A percentile compares a stretch with the other conserved stretches of the same genome.
These are phyloP conservation scores for Phytopythium sindhum DNA, from an alignment of 352 stramenopile genomes.

Conservation along the genomic window DNA sequence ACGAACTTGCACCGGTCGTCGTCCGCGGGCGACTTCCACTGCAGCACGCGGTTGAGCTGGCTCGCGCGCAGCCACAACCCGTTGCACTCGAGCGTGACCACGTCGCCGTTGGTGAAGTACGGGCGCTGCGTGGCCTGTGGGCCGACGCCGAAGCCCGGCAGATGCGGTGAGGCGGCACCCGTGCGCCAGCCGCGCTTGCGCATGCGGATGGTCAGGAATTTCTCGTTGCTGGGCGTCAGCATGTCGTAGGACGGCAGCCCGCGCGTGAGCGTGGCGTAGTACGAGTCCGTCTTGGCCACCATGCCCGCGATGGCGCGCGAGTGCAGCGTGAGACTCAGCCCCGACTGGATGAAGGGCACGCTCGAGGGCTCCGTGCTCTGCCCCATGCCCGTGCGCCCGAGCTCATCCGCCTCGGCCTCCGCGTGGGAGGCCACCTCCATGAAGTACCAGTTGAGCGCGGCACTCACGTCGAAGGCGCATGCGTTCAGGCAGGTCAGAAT, in stretches of 20 bases:
- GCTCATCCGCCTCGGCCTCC: constrained; percentile 10
- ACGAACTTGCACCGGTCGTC: constrained; percentile 87
- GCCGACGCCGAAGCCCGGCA: constrained; percentile 18
- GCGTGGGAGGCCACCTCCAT: constrained; percentile 55
- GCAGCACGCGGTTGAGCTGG: constrained; percentile 78
- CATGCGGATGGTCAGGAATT: constrained; percentile 76
- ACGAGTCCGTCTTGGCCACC: constrained; percentile 84
- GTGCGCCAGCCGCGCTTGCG: constrained; percentile 73
- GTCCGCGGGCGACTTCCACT: constrained; percentile 83
- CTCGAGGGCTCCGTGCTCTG: constrained; percentile 5
- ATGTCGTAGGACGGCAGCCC: constrained; percentile 76
- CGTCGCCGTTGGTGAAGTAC: constrained; percentile 81
- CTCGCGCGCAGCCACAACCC: constrained; percentile 76
- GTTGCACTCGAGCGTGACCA: constrained; percentile 87
- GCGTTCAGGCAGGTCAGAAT: constrained; percentile 83
- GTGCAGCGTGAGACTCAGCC: constrained; percentile 74
- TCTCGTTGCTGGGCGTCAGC: constrained; percentile 81
- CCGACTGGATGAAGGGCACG: constrained; percentile 63
- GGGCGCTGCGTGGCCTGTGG: constrained; percentile 43
- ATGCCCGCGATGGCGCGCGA: constrained; percentile 61
- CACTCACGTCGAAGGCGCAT: constrained; percentile 80
- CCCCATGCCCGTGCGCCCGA: neutral
- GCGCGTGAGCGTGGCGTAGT: constrained; percentile 77
- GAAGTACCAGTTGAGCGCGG: constrained; percentile 88
- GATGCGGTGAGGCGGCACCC: constrained; percentile 7